A percentile compares a stretch with the other conserved stretches of the same genome.
These are phyloP conservation scores for Protomyces macrosporus DNA, from an alignment of 1,139 yeast genomes.

Conservation along the genomic window DNA sequence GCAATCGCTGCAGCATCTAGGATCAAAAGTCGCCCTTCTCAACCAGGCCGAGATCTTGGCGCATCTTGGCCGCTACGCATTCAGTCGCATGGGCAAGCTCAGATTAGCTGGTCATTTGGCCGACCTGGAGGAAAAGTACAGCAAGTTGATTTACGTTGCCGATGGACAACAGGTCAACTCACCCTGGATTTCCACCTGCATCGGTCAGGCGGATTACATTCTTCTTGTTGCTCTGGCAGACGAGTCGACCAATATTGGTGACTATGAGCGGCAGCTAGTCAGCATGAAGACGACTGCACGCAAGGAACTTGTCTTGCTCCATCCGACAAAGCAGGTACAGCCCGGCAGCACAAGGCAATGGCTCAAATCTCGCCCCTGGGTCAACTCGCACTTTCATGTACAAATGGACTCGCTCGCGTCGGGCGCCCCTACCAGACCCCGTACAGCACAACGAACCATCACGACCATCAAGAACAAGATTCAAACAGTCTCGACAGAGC, in stretches of 20 bases:
- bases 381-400: conserved; percentile 86
- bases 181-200: conserved; percentile 87
- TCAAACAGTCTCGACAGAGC: conserved; percentile 39
- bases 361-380: conserved; percentile 84
- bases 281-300: conserved; percentile 79
- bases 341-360: conserved; percentile 83
- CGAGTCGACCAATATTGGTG: conserved; percentile 69
- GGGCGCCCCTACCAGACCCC: conserved; percentile 3
- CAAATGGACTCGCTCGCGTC: conserved; percentile 40
- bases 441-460: conserved; percentile 27
- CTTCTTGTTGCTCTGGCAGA: conserved; percentile 48
- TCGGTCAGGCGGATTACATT: conserved; percentile 91
- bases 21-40: conserved; percentile 57
- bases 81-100: conserved; percentile 77
- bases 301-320: conserved; percentile 78
- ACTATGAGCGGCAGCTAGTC: conserved; percentile 69
- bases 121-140: conserved; percentile 81
- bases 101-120: conserved; percentile 86
- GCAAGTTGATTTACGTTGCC: conserved; percentile 80
- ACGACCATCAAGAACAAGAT: conserved; percentile 35
- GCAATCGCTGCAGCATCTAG: conserved; percentile 51
- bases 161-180: conserved; percentile 72
- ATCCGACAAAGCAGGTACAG: conserved; percentile 71
- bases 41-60: conserved; percentile 76
- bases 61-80: conserved; percentile 87